A percentile compares a stretch with the other conserved stretches of the same genome.
phyloP scores from a whole-genome alignment of 495 filamentous ascomycete genomes.

The Trypethelium eluteriae region DNA sequence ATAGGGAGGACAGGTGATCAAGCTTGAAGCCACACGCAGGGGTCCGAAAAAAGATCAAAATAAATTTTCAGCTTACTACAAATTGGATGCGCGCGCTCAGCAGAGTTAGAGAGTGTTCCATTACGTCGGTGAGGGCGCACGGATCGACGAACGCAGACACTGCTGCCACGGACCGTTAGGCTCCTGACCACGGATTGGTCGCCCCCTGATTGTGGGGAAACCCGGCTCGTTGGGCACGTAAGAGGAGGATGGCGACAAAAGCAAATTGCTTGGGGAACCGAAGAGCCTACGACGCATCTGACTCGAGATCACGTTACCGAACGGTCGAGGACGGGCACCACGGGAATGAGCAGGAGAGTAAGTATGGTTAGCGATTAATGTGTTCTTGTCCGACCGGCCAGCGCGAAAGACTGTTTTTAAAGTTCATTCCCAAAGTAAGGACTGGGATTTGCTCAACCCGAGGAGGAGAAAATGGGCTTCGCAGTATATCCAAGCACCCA shows the following conservation, averaged over 20 bases:
- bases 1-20: conserved; percentile 16
- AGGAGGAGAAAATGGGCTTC: background rate
- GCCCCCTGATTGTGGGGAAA: conserved; percentile 5
- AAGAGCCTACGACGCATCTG: background rate
- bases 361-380: conserved; percentile 29
- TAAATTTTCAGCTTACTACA: conserved; percentile 25
- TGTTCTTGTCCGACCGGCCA: conserved; percentile 37
- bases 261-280: background rate
- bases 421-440: conserved; percentile 31
- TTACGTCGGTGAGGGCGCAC: conserved; percentile 14
- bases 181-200: background rate
- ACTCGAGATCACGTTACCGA: background rate
- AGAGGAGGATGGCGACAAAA: background rate
- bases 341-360: background rate
- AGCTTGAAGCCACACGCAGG: background rate
- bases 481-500: background rate
- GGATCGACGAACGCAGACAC: background rate
- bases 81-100: conserved; percentile 36
- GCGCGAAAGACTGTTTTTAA: conserved; percentile 32
- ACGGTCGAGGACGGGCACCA: background rate
- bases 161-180: conserved; percentile 1
- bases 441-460: background rate
- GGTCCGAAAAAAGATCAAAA: conserved; percentile 13
- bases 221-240: background rate
- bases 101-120: conserved; percentile 34